Percentiles rank a stretch among this genome's conserved stretches.
phyloP scores from a whole-genome alignment of 1,284 basidiomycete genomes.

The Papiliotrema nemorosa region DNA sequence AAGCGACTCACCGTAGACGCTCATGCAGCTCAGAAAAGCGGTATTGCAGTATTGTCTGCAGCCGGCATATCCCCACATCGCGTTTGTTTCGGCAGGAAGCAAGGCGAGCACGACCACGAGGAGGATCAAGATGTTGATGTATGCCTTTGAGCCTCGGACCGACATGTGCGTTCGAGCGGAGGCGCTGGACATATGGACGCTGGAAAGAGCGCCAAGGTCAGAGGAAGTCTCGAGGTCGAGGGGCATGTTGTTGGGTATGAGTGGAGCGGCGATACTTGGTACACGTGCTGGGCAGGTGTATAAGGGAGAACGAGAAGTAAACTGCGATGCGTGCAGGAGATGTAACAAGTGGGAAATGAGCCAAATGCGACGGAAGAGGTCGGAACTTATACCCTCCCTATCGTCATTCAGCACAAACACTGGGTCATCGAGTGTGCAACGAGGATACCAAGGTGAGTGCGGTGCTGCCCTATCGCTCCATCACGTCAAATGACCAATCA shows the following conservation, averaged over 20 bases:
- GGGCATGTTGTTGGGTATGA: neutral
- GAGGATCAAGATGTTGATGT: neutral
- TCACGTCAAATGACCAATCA: too few species aligned
- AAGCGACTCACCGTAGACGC: constrained; percentile 9
- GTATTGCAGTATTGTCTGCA: constrained; percentile 1
- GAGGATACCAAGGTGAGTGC: too few species aligned
- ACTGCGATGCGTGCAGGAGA: neutral
- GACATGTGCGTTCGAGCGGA: too few species aligned
- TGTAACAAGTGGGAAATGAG: too few species aligned
- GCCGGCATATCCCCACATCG: neutral
- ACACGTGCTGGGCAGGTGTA: neutral
- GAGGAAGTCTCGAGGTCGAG: neutral
- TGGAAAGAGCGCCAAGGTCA: neutral
- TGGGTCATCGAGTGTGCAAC: too few species aligned
- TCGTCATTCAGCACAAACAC: too few species aligned
- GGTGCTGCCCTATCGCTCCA: too few species aligned
- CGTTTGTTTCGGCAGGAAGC: neutral
- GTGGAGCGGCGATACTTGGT: neutral
- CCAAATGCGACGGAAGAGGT: too few species aligned
- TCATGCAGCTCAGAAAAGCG: constrained; percentile 8
- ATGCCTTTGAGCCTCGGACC: too few species aligned
- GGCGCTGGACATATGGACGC: too few species aligned
- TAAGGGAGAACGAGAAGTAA: neutral
- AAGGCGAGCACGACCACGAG: neutral
- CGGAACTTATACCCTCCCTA: too few species aligned